Evolutionary conservation across 495 filamentous ascomycete genomes (phyloP).

Genomic region (Penicillium egyptiacum): DNA sequence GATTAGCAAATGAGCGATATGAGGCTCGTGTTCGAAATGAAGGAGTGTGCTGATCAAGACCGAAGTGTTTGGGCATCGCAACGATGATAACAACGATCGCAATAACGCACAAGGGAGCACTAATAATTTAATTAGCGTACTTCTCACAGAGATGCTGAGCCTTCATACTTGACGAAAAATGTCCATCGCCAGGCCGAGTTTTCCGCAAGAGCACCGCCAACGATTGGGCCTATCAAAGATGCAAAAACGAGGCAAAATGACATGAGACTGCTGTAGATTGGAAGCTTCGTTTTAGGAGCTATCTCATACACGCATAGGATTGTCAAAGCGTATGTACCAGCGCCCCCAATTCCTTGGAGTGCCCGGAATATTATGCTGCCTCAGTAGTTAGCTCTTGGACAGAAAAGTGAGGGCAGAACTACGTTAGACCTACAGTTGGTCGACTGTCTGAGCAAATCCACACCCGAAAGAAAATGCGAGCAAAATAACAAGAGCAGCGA

Average conservation of each 20-base stretch:
- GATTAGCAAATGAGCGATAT: constrained; percentile 30
- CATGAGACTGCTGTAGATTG: constrained; percentile 46
- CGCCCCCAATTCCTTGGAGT: constrained; percentile 58
- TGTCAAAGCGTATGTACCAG: constrained; percentile 53
- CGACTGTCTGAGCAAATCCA: constrained; percentile 50
- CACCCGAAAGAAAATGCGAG: constrained; percentile 58
- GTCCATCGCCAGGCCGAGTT: constrained; percentile 58
- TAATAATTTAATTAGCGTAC: constrained; percentile 6
- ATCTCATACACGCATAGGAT: constrained; percentile 49
- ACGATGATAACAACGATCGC: constrained; percentile 22
- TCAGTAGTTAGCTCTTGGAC: not conserved
- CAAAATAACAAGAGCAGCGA: constrained; percentile 53
- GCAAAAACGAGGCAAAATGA: constrained; percentile 48
- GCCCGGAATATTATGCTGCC: constrained; percentile 53
- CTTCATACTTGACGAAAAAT: constrained; percentile 59
- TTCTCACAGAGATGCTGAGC: too few species aligned
- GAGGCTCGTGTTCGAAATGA: constrained; percentile 32
- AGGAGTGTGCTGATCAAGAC: constrained; percentile 29
- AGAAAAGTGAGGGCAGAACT: not conserved
- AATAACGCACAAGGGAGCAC: constrained; percentile 26
- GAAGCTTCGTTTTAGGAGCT: constrained; percentile 48
- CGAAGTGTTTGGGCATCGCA: constrained; percentile 33
- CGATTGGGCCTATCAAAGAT: constrained; percentile 47
- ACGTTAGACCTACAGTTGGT: constrained; percentile 45
- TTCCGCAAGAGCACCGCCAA: constrained; percentile 62